A percentile compares a stretch with the other conserved stretches of the same genome.
phyloP scores from a whole-genome alignment of 208 protist species.

The Trypanosoma lewisi region DNA sequence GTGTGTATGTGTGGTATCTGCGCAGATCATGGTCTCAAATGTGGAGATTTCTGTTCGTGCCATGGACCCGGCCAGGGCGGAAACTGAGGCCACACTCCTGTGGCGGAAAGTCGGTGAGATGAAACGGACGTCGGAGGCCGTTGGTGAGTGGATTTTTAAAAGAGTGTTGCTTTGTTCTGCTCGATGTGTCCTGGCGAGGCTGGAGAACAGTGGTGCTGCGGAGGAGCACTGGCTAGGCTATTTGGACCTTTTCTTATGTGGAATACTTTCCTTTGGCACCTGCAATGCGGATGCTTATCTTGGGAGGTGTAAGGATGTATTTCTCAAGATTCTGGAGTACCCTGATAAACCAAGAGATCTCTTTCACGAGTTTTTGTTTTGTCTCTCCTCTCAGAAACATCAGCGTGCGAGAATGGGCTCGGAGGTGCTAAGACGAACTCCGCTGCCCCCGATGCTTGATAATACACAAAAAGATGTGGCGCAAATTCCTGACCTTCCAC shows the following conservation, averaged over 20 bases:
- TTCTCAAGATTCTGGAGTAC: conserved; percentile 35
- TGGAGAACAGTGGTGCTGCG: conserved; percentile 33
- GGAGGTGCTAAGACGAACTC: not conserved
- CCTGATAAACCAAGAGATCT: conserved; percentile 30
- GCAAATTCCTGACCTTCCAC: conserved; percentile 24
- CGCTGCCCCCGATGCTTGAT: conserved; percentile 5
- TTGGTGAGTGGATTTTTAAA: conserved; percentile 26
- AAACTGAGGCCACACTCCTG: conserved; percentile 14
- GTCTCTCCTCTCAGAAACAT: conserved; percentile 33
- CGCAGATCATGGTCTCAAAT: not conserved
- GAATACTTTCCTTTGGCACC: conserved; percentile 49
- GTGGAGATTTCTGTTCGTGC: conserved; percentile 32
- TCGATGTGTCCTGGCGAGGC: conserved; percentile 30
- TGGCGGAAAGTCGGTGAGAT: conserved; percentile 28
- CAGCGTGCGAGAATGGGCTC: conserved; percentile 27
- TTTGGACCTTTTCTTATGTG: conserved; percentile 42
- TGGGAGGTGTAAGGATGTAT: conserved; percentile 28
- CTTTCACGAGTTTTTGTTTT: conserved; percentile 43
- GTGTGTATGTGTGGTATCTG: not conserved
- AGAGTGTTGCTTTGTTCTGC: conserved; percentile 39
- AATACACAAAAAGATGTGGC: conserved; percentile 27
- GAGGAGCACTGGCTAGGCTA: conserved; percentile 49
- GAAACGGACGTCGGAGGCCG: not conserved
- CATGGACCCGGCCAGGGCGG: conserved; percentile 22
- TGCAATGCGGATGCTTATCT: conserved; percentile 28